phyloP scores from a whole-genome alignment of 441 rosid species.

The Corymbia calophylla region DNA sequence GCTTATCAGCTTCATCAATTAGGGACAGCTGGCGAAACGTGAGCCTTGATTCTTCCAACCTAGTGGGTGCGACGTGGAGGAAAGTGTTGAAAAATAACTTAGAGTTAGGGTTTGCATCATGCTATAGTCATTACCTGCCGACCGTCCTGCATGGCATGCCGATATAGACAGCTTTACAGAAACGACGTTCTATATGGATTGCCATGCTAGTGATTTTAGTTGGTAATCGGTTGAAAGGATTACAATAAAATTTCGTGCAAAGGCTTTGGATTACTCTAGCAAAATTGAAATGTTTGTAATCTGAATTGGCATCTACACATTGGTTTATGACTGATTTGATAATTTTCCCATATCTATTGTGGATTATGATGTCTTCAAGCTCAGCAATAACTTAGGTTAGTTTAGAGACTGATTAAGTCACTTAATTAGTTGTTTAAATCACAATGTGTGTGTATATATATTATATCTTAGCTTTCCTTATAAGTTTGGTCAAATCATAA shows the following conservation, averaged over 20 bases:
- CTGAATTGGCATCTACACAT: fast-evolving
- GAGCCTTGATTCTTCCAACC: background rate
- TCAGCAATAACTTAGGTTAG: background rate
- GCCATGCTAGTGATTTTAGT: fast-evolving
- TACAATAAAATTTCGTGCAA: background rate
- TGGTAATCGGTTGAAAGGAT: fast-evolving
- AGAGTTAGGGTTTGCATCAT: background rate
- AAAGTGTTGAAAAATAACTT: background rate
- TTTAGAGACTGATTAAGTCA: background rate
- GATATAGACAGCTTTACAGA: background rate
- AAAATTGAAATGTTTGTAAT: background rate
- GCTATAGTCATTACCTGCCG: fast-evolving
- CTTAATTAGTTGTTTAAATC: background rate
- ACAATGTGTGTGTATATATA: background rate
- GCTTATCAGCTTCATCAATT: background rate
- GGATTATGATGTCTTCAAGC: background rate
- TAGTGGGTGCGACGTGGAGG: background rate
- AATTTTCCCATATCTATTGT: background rate
- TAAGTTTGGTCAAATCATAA: background rate
- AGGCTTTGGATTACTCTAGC: background rate
- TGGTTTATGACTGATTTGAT: background rate
- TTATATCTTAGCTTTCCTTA: background rate
- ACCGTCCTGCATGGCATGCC: background rate
- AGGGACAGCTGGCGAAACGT: background rate
- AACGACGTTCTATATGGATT: background rate